Conservation (phyloP, 495 filamentous ascomycete genomes). For the Tuber melanosporum region DNA sequence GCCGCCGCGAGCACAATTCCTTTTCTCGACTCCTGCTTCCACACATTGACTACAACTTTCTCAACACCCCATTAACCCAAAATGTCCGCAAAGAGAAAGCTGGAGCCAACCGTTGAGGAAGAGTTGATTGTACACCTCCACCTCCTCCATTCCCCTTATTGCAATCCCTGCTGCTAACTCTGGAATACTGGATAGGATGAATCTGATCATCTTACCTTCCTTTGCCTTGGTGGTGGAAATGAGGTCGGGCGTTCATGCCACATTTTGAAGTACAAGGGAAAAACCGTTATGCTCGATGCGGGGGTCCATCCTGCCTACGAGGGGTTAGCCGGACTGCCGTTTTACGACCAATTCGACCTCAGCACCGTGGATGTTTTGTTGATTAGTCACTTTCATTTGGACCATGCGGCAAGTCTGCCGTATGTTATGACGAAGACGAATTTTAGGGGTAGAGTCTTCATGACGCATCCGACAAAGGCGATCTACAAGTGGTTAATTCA, state of each 20-base stretch:
- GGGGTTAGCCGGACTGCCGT: conserved; percentile 84
- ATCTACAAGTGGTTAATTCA: conserved; percentile 99
- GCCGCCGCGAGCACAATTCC: background rate
- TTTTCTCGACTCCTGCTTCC: background rate
- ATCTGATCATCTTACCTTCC: conserved; percentile 83
- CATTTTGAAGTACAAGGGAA: conserved; percentile 97
- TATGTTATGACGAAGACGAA: conserved; percentile 97
- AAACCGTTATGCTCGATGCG: conserved; percentile 98
- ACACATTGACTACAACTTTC: background rate
- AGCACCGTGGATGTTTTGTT: conserved; percentile 94
- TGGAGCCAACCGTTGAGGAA: conserved; percentile 41
- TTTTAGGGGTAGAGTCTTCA: conserved; percentile 93
- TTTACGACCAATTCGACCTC: conserved; percentile 97
- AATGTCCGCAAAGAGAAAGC: conserved; percentile 51
- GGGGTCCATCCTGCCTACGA: conserved; percentile 97
- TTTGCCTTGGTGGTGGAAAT: conserved; percentile 89
- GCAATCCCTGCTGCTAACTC: conserved; percentile 10
- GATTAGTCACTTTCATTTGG: conserved; percentile 98
- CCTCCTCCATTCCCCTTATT: background rate
- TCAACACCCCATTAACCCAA: background rate
- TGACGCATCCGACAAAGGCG: conserved; percentile 97
- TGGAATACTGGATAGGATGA: conserved; percentile 26
- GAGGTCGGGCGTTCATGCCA: conserved; percentile 97
- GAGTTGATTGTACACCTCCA: conserved; percentile 32
- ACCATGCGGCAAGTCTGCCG: conserved; percentile 91